These are phyloP conservation scores for Debaryomyces sp. DNA, from an alignment of 1,139 yeast species.

Conservation along the genomic window DNA sequence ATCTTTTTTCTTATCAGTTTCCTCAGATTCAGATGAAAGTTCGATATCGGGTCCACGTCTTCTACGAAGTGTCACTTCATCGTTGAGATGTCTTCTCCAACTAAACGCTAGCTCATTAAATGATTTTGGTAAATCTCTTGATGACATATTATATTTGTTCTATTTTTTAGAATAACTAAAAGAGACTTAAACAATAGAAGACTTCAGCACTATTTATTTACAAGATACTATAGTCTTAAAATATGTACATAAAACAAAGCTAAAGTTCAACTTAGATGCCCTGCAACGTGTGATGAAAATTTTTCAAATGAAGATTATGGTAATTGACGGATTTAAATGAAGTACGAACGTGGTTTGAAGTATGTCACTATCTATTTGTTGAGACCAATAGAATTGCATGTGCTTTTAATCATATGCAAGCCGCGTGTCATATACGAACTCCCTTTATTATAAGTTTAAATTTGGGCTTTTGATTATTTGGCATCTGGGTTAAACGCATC, in stretches of 20 bases:
- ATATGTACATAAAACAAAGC: neutral
- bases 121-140: constrained; percentile 55
- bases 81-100: constrained; percentile 32
- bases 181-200: neutral
- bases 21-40: constrained; percentile 10
- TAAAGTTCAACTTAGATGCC: neutral
- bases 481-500: neutral
- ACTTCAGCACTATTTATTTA: neutral
- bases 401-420: neutral
- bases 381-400: neutral
- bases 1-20: constrained; percentile 25
- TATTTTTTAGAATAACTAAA: neutral
- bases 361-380: neutral
- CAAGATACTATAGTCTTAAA: neutral
- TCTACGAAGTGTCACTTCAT: constrained; percentile 24
- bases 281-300: neutral
- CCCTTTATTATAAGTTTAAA: neutral
- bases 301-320: neutral
- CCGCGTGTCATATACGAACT: neutral
- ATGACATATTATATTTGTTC: constrained; percentile 33
- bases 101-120: constrained; percentile 38
- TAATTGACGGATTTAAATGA: neutral
- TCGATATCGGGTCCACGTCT: neutral
- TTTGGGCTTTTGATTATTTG: neutral
- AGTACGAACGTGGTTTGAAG: neutral